Evolutionary conservation across 1,284 basidiomycete species (phyloP).

Genomic region (Ustilago loliicola): DNA sequence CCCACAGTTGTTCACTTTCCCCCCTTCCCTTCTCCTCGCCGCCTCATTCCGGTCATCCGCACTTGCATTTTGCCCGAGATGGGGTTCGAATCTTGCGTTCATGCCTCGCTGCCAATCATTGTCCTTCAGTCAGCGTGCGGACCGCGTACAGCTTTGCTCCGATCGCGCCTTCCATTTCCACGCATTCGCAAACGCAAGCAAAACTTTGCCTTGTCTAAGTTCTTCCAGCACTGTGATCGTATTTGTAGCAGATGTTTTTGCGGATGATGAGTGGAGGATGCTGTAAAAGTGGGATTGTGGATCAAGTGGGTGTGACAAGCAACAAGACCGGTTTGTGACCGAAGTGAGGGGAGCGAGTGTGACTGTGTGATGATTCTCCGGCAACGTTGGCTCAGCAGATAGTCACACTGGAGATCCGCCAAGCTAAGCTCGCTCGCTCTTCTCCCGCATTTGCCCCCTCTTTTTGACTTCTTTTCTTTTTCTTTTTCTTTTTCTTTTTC

Average conservation of each 20-base stretch:
- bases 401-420: background rate
- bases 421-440: constrained; percentile 12
- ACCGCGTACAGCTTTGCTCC: constrained; percentile 3
- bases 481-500: background rate
- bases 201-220: background rate
- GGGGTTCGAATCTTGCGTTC: background rate
- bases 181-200: background rate
- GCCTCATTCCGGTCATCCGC: constrained; percentile 9
- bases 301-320: background rate
- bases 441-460: background rate
- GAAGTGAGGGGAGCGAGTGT: background rate
- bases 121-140: constrained; percentile 5
- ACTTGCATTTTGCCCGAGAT: constrained; percentile 4
- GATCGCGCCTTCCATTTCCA: background rate
- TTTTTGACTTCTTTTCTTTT: background rate
- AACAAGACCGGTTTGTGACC: constrained; percentile 1
- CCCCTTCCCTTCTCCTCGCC: background rate
- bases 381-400: constrained; percentile 1
- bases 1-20: background rate
- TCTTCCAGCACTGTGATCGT: too few relatives aligned
- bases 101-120: background rate
- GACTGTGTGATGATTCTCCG: background rate
- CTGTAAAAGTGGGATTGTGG: background rate
- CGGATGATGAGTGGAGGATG: background rate
- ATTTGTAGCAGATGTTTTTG: too few relatives aligned